Percentiles rank a stretch among this genome's conserved stretches.
Conservation (phyloP, 2,329 filamentous ascomycete species). For the Cladosporium oxysporum region DNA sequence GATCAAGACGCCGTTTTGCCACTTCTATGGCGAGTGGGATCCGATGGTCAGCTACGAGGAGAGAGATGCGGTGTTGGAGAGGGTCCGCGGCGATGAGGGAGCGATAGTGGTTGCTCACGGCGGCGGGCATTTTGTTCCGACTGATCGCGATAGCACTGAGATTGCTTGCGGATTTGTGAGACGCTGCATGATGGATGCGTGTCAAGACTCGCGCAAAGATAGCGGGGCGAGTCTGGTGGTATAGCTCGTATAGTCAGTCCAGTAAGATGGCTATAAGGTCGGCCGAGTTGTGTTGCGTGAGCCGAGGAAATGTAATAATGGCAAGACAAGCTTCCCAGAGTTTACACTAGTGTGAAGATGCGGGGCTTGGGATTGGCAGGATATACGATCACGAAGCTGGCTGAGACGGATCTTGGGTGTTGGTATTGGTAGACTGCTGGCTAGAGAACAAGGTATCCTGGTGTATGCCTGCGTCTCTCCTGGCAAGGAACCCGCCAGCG, state of each 20-base stretch:
- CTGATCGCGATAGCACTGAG: not conserved
- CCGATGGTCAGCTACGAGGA: conserved; percentile 6
- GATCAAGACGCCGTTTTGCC: not conserved
- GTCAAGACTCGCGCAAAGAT: not conserved
- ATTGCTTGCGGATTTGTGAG: not conserved
- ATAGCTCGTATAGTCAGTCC: not conserved
- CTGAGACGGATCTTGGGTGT: not conserved
- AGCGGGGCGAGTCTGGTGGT: not conserved
- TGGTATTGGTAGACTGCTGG: not conserved
- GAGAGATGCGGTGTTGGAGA: not conserved
- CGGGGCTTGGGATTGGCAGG: not conserved
- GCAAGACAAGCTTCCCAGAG: not conserved
- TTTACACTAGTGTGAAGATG: not conserved
- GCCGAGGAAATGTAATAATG: not conserved
- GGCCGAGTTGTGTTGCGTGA: too few species aligned
- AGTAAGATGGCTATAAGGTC: too few species aligned
- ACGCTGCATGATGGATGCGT: not conserved
- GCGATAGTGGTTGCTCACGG: not conserved
- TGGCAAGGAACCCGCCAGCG: not conserved
- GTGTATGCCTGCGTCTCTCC: not conserved
- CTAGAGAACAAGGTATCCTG: not conserved
- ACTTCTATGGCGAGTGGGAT: conserved; percentile 2
- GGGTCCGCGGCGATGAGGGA: not conserved
- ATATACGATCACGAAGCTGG: not conserved
- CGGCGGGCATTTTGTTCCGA: not conserved